phyloP scores from a whole-genome alignment of 1,284 basidiomycete species.

The Sphagnurus paluster region DNA sequence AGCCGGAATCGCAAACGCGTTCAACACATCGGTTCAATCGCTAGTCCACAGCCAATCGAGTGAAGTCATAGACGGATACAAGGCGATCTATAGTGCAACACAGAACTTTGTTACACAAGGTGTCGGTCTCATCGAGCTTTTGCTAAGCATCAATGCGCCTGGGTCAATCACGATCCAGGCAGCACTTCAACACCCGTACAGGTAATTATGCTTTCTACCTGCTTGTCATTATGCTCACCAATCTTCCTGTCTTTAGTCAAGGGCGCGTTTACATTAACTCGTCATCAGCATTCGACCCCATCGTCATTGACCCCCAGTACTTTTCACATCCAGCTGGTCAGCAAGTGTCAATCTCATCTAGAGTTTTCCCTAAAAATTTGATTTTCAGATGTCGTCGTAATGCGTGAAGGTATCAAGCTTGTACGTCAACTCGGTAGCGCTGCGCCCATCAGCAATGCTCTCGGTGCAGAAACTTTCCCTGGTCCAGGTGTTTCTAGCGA shows the following conservation, averaged over 20 bases:
- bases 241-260: slow-evolving; percentile 38
- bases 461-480: slow-evolving; percentile 40
- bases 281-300: slow-evolving; percentile 36
- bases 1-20: slow-evolving; percentile 15
- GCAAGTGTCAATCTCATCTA: slow-evolving; percentile 14
- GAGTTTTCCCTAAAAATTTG: not conserved
- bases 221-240: slow-evolving; percentile 26
- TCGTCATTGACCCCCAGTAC: slow-evolving; percentile 47
- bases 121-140: slow-evolving; percentile 62
- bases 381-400: slow-evolving; percentile 48
- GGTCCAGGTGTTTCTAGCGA: slow-evolving; percentile 41
- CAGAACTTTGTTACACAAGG: slow-evolving; percentile 40
- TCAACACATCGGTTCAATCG: slow-evolving; percentile 22
- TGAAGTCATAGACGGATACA: slow-evolving; percentile 61
- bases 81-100: slow-evolving; percentile 56
- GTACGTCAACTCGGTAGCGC: slow-evolving; percentile 44
- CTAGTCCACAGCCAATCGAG: slow-evolving; percentile 47
- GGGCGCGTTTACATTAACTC: slow-evolving; percentile 40
- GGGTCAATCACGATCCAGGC: slow-evolving; percentile 57
- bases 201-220: slow-evolving; percentile 22
- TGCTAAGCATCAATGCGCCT: slow-evolving; percentile 54
- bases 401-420: slow-evolving; percentile 61
- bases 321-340: slow-evolving; percentile 49
- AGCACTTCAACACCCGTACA: slow-evolving; percentile 68
- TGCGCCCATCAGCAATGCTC: slow-evolving; percentile 35